Percentiles rank a stretch among this genome's conserved stretches.
Evolutionary conservation across 2,329 filamentous ascomycete genomes (phyloP).

Genomic region (Xylaria sp.): DNA sequence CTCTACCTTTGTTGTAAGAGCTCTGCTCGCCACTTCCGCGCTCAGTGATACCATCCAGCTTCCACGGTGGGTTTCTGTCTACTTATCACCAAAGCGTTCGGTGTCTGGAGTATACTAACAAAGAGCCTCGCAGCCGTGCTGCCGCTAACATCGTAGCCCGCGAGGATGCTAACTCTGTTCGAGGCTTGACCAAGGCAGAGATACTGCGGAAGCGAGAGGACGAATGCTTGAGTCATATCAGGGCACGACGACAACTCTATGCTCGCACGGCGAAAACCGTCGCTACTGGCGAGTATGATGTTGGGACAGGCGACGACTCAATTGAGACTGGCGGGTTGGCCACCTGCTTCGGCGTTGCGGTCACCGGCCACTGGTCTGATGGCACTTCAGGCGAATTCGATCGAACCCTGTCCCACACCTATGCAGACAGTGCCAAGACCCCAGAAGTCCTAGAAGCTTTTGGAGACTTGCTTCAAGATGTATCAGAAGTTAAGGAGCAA

Average conservation of each 20-base stretch:
- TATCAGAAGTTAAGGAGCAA: neutral
- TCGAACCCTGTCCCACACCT: conserved; percentile 1
- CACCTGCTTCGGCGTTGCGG: neutral
- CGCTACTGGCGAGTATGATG: neutral
- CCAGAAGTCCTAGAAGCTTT: neutral
- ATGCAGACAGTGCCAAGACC: neutral
- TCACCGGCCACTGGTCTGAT: neutral
- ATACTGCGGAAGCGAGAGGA: neutral
- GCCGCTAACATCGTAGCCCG: neutral
- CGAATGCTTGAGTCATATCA: conserved; percentile 1
- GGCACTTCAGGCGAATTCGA: conserved; percentile 1
- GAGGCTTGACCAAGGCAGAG: neutral
- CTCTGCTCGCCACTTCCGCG: neutral
- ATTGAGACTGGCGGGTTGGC: neutral
- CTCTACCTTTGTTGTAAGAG: neutral
- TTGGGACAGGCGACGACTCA: neutral
- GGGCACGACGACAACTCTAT: neutral
- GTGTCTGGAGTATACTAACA: neutral
- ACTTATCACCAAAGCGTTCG: neutral
- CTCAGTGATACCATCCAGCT: neutral
- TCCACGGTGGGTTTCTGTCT: neutral
- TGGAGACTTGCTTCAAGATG: neutral
- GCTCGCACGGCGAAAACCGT: neutral
- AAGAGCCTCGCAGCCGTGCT: neutral
- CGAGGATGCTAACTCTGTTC: neutral